Percentiles rank a stretch among this genome's conserved stretches.
Evolutionary conservation across 1,284 basidiomycete genomes (phyloP).

Genomic region (Fistulinella cinereoalba): DNA sequence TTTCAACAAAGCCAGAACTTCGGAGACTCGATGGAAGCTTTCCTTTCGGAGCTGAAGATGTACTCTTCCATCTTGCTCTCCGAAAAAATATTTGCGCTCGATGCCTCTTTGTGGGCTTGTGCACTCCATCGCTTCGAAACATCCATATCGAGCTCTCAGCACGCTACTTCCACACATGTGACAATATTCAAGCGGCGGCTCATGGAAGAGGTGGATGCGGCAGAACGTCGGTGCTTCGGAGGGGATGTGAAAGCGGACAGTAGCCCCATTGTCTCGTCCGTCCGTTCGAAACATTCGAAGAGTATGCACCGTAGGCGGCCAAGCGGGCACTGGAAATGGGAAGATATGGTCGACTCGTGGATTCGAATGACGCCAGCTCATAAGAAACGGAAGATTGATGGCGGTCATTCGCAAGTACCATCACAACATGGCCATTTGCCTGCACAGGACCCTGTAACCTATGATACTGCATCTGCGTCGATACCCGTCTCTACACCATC

Average conservation of each 20-base stretch:
- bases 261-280: slow-evolving; percentile 17
- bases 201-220: slow-evolving; percentile 47
- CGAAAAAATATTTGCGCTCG: slow-evolving; percentile 38
- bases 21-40: slow-evolving; percentile 16
- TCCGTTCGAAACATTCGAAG: slow-evolving; percentile 3
- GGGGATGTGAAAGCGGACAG: slow-evolving; percentile 8
- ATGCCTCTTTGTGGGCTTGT: slow-evolving; percentile 54
- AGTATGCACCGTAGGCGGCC: slow-evolving; percentile 7
- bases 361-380: slow-evolving; percentile 35
- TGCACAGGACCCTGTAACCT: background rate
- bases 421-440: background rate
- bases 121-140: slow-evolving; percentile 48
- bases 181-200: slow-evolving; percentile 38
- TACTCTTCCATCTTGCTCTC: slow-evolving; percentile 38
- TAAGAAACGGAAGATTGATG: slow-evolving; percentile 26
- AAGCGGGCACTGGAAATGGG: slow-evolving; percentile 44
- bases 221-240: slow-evolving; percentile 46
- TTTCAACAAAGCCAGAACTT: slow-evolving; percentile 9
- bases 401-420: slow-evolving; percentile 1
- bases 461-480: background rate
- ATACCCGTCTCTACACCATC: slow-evolving; percentile 1
- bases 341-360: slow-evolving; percentile 44
- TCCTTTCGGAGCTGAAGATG: slow-evolving; percentile 27
- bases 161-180: slow-evolving; percentile 23
- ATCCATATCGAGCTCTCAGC: slow-evolving; percentile 15